These are phyloP conservation scores for Fusarium staphyleae DNA, from an alignment of 2,329 filamentous ascomycete genomes.

Conservation along the genomic window DNA sequence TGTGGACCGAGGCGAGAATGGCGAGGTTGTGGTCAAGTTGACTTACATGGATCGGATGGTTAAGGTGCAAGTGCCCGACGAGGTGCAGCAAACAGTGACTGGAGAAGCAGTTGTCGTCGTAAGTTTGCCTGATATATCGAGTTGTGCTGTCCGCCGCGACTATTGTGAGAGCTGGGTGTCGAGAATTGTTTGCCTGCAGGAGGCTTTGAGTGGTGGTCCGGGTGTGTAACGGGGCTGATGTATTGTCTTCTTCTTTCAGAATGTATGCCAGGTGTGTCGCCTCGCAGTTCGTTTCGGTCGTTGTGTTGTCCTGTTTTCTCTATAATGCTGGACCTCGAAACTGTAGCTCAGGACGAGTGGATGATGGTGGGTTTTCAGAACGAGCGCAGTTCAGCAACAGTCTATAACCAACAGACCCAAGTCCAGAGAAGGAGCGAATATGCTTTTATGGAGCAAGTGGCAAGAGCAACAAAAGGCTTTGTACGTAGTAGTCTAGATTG, in stretches of 20 bases:
- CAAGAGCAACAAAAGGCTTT: conserved; percentile 13
- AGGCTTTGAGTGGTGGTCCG: conserved; percentile 12
- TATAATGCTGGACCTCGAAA: conserved; percentile 12
- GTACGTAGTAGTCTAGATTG: too few species aligned
- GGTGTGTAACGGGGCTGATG: conserved; percentile 17
- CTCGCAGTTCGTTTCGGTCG: conserved; percentile 27
- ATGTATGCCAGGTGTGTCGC: conserved; percentile 14
- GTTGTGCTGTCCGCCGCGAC: conserved; percentile 8
- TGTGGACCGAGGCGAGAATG: conserved; percentile 8
- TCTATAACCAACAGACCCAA: conserved; percentile 15
- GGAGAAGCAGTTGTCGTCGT: conserved; percentile 8
- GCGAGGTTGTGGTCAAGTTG: conserved; percentile 19
- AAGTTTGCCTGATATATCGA: not conserved
- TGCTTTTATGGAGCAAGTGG: conserved; percentile 8
- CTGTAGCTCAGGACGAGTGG: conserved; percentile 12
- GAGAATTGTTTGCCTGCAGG: conserved; percentile 29
- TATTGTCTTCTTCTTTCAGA: conserved; percentile 9
- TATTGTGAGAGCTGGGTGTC: conserved; percentile 7
- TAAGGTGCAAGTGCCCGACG: conserved; percentile 12
- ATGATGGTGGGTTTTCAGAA: conserved; percentile 1
- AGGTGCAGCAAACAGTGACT: conserved; percentile 14
- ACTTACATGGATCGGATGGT: conserved; percentile 39
- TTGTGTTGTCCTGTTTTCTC: conserved; percentile 9
- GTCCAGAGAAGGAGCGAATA: conserved; percentile 9
- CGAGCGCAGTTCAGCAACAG: conserved; percentile 1